These are phyloP conservation scores for Ophiostoma himal-ulmi DNA, from an alignment of 2,329 filamentous ascomycete species.

Conservation along the genomic window DNA sequence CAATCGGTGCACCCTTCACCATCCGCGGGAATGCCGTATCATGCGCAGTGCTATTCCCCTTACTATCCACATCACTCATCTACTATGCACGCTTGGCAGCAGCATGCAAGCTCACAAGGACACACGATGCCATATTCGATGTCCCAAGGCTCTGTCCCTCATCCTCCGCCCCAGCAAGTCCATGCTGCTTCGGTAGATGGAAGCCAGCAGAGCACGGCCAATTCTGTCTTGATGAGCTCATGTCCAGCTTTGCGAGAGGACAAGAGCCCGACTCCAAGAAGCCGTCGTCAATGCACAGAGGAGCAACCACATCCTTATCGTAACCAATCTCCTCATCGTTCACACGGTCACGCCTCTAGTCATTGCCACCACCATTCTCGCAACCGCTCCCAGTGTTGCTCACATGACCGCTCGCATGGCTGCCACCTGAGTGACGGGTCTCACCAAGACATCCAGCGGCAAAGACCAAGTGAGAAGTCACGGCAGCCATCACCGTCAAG, in stretches of 20 bases:
- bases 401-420: not conserved
- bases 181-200: not conserved
- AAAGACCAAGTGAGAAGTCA: not conserved
- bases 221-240: not conserved
- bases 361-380: not conserved
- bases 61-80: not conserved
- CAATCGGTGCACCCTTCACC: not conserved
- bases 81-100: not conserved
- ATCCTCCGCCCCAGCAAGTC: not conserved
- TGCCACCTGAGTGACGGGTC: not conserved
- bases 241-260: not conserved
- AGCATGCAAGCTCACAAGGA: not conserved
- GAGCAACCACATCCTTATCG: not conserved
- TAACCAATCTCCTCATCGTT: not conserved
- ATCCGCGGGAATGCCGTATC: not conserved
- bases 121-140: not conserved
- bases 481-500: not conserved
- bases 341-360: not conserved
- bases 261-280: not conserved
- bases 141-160: not conserved
- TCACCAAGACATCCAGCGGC: not conserved
- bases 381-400: not conserved
- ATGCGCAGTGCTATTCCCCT: not conserved
- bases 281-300: not conserved
- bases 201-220: not conserved